Evolutionary conservation across 495 filamentous ascomycete genomes (phyloP).

Genomic region (Neurospora sp.): DNA sequence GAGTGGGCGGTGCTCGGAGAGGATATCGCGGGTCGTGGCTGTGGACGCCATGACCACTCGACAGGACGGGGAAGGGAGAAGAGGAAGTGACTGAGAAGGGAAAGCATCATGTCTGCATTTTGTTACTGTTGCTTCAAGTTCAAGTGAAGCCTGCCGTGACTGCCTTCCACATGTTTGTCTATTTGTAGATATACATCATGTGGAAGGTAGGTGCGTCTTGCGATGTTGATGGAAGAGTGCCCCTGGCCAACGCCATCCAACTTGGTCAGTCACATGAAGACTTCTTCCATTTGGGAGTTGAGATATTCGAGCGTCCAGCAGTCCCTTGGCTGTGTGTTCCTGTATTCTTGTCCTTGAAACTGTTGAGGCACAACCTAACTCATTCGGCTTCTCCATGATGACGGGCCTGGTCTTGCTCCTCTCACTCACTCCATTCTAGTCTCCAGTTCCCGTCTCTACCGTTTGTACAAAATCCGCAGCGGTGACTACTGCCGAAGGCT

Average conservation of each 20-base stretch:
- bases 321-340: neutral
- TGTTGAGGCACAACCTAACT: neutral
- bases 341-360: neutral
- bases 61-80: neutral
- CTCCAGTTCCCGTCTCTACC: no score
- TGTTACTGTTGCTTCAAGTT: no score
- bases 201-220: neutral
- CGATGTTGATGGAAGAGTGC: neutral
- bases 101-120: no score
- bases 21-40: neutral
- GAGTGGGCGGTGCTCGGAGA: constrained; percentile 9
- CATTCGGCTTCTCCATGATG: neutral
- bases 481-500: neutral
- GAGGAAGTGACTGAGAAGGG: neutral
- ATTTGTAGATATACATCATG: neutral
- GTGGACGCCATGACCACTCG: neutral
- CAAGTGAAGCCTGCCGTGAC: neutral
- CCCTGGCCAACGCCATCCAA: neutral
- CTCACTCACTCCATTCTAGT: no score
- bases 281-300: neutral
- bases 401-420: no score
- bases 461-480: no score
- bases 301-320: neutral
- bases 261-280: neutral
- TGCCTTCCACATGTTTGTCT: neutral